Conservation (phyloP, 2,329 filamentous ascomycete genomes). For the Trichoderma gracile region DNA sequence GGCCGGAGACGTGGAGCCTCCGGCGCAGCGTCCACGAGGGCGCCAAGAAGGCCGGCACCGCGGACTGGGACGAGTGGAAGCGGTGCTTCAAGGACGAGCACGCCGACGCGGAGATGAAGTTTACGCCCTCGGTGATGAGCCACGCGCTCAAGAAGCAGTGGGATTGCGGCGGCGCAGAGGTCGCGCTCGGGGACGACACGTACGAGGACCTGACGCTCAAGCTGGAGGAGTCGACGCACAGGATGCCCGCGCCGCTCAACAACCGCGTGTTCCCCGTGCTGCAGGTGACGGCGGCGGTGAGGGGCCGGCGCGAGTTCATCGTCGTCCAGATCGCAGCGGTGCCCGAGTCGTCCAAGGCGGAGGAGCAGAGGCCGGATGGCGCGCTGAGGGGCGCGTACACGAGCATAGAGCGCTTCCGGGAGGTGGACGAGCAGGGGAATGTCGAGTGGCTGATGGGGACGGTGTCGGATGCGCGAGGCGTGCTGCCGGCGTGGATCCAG, state of each 20-base stretch:
- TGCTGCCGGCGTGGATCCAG: slow-evolving; percentile 66
- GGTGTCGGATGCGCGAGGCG: slow-evolving; percentile 67
- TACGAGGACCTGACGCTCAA: slow-evolving; percentile 53
- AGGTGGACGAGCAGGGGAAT: slow-evolving; percentile 39
- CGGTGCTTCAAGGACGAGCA: slow-evolving; percentile 55
- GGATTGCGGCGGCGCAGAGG: slow-evolving; percentile 47
- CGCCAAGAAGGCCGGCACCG: slow-evolving; percentile 52
- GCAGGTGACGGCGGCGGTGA: slow-evolving; percentile 55
- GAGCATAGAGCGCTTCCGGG: slow-evolving; percentile 63
- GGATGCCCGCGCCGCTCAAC: slow-evolving; percentile 59
- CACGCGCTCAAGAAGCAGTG: slow-evolving; percentile 45
- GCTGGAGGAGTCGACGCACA: slow-evolving; percentile 67
- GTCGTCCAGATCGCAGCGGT: slow-evolving; percentile 56
- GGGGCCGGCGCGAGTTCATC: slow-evolving; percentile 50
- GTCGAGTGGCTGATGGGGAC: slow-evolving; percentile 80
- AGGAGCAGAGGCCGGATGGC: slow-evolving; percentile 39
- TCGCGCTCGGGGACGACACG: slow-evolving; percentile 40
- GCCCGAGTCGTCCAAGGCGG: slow-evolving; percentile 2
- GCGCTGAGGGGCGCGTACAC: slow-evolving; percentile 62
- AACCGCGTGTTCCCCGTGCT: slow-evolving; percentile 68
- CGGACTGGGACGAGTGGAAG: slow-evolving; percentile 65
- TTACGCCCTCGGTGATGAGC: slow-evolving; percentile 42
- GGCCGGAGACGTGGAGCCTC: slow-evolving; percentile 62
- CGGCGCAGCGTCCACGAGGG: slow-evolving; percentile 64
- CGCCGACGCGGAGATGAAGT: slow-evolving; percentile 44